Percentiles rank a stretch among this genome's conserved stretches.
Evolutionary conservation across 140 eudicot species (phyloP).

Genomic region (Oenanthe javanica): DNA sequence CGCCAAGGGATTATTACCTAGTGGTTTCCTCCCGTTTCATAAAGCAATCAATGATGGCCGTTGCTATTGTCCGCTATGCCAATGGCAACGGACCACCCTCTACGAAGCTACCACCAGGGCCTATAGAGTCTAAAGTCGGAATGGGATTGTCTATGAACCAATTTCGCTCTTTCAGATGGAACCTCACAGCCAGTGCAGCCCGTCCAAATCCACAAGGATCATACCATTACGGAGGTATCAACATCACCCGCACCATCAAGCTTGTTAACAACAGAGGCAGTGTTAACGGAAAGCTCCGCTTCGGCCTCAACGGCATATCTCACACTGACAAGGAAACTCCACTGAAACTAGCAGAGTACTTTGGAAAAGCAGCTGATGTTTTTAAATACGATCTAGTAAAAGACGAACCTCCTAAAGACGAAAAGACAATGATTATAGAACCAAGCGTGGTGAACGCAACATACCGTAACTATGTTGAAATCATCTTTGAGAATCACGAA

Average conservation of each 20-base stretch:
- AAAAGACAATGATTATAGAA: neutral
- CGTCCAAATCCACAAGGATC: conserved; percentile 91
- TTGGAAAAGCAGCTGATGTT: conserved; percentile 29
- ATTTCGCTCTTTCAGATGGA: conserved; percentile 84
- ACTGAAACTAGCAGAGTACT: conserved; percentile 61
- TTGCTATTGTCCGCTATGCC: conserved; percentile 50
- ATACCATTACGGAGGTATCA: conserved; percentile 25
- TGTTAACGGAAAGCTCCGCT: conserved; percentile 62
- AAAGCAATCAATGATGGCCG: conserved; percentile 29
- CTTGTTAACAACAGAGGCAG: conserved; percentile 34
- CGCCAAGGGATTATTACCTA: conserved; percentile 68
- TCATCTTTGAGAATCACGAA: conserved; percentile 35
- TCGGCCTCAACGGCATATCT: conserved; percentile 65
- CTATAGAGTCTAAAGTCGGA: conserved; percentile 32
- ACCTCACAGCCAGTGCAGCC: conserved; percentile 92
- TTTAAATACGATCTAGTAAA: conserved; percentile 23
- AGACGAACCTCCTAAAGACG: conserved; percentile 24
- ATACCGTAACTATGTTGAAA: conserved; percentile 23
- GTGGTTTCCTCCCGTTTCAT: conserved; percentile 69
- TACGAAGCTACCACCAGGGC: conserved; percentile 43
- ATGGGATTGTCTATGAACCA: conserved; percentile 77
- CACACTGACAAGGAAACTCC: conserved; percentile 58
- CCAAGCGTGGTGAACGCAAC: conserved; percentile 27
- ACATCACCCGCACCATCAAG: conserved; percentile 84
- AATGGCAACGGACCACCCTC: conserved; percentile 35